Evolutionary conservation across 805 yeast species (phyloP).

Genomic region (Lipomyces chichibuensis): DNA sequence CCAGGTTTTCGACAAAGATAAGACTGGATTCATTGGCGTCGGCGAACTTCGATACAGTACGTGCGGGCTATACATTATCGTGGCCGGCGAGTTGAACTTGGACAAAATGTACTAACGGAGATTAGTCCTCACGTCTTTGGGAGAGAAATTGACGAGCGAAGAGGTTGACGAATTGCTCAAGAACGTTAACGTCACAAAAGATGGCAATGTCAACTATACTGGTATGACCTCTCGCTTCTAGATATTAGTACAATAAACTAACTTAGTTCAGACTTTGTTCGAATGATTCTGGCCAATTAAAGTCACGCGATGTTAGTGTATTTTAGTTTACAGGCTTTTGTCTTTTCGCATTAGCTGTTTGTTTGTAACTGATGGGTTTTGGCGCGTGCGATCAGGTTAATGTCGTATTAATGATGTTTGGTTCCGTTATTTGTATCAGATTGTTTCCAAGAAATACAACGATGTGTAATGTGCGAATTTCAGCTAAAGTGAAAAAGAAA

Average conservation of each 20-base stretch:
- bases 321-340: background rate
- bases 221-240: conserved; percentile 43
- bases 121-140: conserved; percentile 80
- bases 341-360: background rate
- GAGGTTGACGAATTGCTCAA: conserved; percentile 96
- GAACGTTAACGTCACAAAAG: conserved; percentile 91
- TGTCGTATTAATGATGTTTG: background rate
- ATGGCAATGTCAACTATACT: conserved; percentile 92
- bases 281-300: conserved; percentile 37
- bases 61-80: conserved; percentile 10
- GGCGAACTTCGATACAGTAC: conserved; percentile 87
- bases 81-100: background rate
- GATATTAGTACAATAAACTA: background rate
- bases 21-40: conserved; percentile 93
- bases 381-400: background rate
- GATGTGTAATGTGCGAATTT: background rate
- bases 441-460: background rate
- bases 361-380: background rate
- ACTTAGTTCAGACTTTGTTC: conserved; percentile 43
- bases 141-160: conserved; percentile 85
- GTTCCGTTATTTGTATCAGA: background rate
- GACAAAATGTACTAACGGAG: background rate
- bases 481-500: background rate
- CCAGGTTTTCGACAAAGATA: conserved; percentile 96
- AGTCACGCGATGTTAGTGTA: background rate